Evolutionary conservation across 495 filamentous ascomycete species (phyloP).

Genomic region (Hamigera avellanea): DNA sequence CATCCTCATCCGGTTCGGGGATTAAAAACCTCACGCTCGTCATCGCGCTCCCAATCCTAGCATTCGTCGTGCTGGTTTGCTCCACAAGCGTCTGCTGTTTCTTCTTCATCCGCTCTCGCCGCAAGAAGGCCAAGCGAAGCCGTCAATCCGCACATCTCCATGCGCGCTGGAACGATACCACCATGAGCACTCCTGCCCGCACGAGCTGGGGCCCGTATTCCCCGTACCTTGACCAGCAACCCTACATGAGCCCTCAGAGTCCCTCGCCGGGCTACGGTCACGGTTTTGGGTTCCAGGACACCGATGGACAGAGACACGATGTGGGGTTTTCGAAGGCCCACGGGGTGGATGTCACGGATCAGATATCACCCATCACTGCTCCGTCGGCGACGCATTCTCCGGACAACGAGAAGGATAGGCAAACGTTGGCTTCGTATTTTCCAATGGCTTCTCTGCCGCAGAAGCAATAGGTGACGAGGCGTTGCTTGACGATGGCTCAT

Average conservation of each 20-base stretch:
- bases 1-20: conserved; percentile 9
- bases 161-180: conserved; percentile 18
- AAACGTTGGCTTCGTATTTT: not conserved
- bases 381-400: not conserved
- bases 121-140: conserved; percentile 15
- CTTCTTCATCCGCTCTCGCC: conserved; percentile 27
- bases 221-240: not conserved
- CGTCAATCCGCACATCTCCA: conserved; percentile 12
- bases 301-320: not conserved
- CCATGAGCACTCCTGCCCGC: conserved; percentile 10
- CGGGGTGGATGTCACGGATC: not conserved
- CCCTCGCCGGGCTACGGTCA: too few relatives aligned
- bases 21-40: conserved; percentile 27
- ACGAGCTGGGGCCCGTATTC: conserved; percentile 10
- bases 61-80: conserved; percentile 24
- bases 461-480: too few relatives aligned
- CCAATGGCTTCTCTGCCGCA: too few relatives aligned
- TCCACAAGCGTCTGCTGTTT: conserved; percentile 18
- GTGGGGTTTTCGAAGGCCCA: not conserved
- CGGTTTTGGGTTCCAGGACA: not conserved
- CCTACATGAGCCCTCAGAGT: too few relatives aligned
- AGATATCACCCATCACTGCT: not conserved
- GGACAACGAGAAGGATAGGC: not conserved
- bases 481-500: too few relatives aligned
- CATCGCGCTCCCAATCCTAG: conserved; percentile 35